Percentiles rank a stretch among this genome's conserved stretches.
phyloP scores from a whole-genome alignment of 2,329 filamentous ascomycete genomes.

The Fusarium drepaniforme region DNA sequence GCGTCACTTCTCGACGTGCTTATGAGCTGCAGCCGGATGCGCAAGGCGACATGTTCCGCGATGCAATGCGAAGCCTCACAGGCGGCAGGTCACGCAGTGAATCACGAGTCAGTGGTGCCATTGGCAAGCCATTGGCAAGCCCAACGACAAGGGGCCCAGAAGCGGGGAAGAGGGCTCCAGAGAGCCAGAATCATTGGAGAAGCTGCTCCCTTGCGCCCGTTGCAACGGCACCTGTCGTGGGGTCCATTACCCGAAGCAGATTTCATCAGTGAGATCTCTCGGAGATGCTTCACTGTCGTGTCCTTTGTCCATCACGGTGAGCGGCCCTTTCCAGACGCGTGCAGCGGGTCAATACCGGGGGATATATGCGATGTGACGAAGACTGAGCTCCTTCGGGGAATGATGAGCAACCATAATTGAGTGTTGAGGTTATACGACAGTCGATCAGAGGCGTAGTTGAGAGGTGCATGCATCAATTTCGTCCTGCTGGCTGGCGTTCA shows the following conservation, averaged over 20 bases:
- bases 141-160: constrained; percentile 18
- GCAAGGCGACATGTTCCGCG: constrained; percentile 24
- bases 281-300: constrained; percentile 9
- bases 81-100: constrained; percentile 27
- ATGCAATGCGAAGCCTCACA: constrained; percentile 30
- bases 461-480: constrained; percentile 21
- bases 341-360: constrained; percentile 19
- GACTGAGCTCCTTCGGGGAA: constrained; percentile 19
- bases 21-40: constrained; percentile 22
- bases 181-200: constrained; percentile 8
- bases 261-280: constrained; percentile 23
- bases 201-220: constrained; percentile 34
- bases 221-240: constrained; percentile 37
- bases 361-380: constrained; percentile 32
- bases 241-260: constrained; percentile 36
- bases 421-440: constrained; percentile 23
- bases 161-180: constrained; percentile 10
- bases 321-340: constrained; percentile 28
- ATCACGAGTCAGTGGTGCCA: constrained; percentile 37
- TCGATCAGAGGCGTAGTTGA: constrained; percentile 28
- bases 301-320: constrained; percentile 25
- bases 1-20: constrained; percentile 34
- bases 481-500: constrained; percentile 18
- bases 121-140: constrained; percentile 31
- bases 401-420: constrained; percentile 25